Conservation (phyloP, 23 red algal species). For the Gracilariopsis chorda region DNA sequence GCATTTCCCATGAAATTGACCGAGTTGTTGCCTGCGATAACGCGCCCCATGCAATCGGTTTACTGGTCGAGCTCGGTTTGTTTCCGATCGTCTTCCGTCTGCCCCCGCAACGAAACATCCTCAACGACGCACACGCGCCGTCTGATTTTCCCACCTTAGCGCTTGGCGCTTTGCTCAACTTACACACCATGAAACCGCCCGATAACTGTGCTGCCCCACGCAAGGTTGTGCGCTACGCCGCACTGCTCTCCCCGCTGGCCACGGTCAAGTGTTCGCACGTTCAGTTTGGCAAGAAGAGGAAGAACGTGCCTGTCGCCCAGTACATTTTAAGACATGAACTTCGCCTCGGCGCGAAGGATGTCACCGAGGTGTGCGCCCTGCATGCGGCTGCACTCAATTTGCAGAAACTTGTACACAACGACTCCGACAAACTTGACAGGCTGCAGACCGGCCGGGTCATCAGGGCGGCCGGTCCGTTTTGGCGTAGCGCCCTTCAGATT, state of each 20-base stretch:
- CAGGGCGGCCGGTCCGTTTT: constrained; percentile 36
- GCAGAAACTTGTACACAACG: constrained; percentile 35
- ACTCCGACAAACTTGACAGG: constrained; percentile 10
- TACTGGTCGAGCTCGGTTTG: constrained; percentile 48
- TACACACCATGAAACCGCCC: constrained; percentile 11
- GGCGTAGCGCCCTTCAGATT: constrained; percentile 51
- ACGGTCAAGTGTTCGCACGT: background rate
- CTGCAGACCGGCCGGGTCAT: constrained; percentile 33
- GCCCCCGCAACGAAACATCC: background rate
- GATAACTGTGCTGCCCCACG: constrained; percentile 15
- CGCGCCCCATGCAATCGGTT: constrained; percentile 42
- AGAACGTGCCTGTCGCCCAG: background rate
- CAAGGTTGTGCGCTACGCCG: constrained; percentile 20
- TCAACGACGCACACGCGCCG: background rate
- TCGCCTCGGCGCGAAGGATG: constrained; percentile 42
- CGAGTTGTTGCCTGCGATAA: constrained; percentile 42
- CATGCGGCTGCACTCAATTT: constrained; percentile 28
- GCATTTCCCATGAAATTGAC: constrained; percentile 78
- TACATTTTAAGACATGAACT: constrained; percentile 66
- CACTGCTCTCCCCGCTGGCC: constrained; percentile 11
- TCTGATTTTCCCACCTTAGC: constrained; percentile 6
- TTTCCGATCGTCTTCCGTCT: constrained; percentile 47
- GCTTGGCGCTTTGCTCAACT: constrained; percentile 27
- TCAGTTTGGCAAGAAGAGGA: constrained; percentile 20
- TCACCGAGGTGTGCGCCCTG: constrained; percentile 8